phyloP scores from a whole-genome alignment of 306 rosid genomes.

The Mucuna pruriens region DNA sequence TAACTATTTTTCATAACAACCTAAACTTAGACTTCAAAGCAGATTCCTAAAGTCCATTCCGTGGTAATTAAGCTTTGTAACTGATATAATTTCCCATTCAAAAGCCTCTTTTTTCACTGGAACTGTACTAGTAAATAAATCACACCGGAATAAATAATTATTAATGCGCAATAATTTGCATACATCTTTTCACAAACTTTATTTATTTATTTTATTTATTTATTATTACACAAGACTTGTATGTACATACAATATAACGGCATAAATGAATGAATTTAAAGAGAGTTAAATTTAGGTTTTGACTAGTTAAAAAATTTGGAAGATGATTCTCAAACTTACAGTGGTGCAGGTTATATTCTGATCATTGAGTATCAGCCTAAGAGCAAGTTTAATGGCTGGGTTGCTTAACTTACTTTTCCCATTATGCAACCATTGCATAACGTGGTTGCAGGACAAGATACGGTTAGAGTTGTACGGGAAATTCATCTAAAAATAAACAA shows the following conservation, averaged over 20 bases:
- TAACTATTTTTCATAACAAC: background rate
- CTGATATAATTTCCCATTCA: background rate
- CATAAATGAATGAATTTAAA: too few relatives aligned
- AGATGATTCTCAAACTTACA: background rate
- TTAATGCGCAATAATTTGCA: background rate
- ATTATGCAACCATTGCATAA: background rate
- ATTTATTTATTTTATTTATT: too few relatives aligned
- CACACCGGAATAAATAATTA: background rate
- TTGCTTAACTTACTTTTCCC: background rate
- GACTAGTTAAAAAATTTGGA: too few relatives aligned
- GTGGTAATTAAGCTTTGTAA: background rate
- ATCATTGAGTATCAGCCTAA: background rate
- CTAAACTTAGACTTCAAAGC: background rate
- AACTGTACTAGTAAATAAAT: background rate
- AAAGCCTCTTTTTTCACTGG: background rate
- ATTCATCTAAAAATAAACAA: background rate
- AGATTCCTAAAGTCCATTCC: background rate
- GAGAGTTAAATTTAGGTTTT: background rate
- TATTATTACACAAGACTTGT: background rate
- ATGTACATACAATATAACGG: background rate
- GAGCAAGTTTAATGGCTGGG: background rate
- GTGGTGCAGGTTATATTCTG: background rate
- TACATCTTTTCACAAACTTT: background rate
- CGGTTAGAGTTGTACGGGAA: background rate
- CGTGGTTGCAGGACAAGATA: background rate